Percentiles rank a stretch among this genome's conserved stretches.
Conservation (phyloP, 2,329 filamentous ascomycete genomes). For the Biscogniauxia marginata region DNA sequence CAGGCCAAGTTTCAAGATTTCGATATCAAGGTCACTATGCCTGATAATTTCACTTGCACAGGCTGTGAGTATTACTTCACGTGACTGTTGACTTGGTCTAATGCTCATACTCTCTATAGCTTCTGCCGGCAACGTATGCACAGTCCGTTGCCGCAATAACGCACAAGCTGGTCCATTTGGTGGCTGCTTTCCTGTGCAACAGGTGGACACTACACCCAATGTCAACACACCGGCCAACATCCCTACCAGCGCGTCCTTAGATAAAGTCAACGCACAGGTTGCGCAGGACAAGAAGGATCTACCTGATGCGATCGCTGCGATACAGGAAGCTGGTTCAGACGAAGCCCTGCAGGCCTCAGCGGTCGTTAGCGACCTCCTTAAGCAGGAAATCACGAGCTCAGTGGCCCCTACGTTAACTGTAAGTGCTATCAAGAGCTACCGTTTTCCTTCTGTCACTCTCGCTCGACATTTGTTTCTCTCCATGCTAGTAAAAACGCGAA, state of each 20-base stretch:
- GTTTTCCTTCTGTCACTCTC: conserved; percentile 23
- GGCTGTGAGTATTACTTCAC: conserved; percentile 41
- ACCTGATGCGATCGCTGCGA: conserved; percentile 43
- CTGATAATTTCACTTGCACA: conserved; percentile 46
- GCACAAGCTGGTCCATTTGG: conserved; percentile 56
- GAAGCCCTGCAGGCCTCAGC: conserved; percentile 34
- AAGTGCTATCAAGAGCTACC: too few relatives aligned
- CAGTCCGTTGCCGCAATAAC: conserved; percentile 58
- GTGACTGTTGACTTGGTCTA: neutral
- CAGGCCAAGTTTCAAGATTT: conserved; percentile 56
- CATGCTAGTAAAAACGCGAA: too few relatives aligned
- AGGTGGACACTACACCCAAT: conserved; percentile 43
- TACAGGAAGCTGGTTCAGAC: conserved; percentile 39
- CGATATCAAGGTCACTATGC: conserved; percentile 55
- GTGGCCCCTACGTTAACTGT: conserved; percentile 36
- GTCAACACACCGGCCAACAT: conserved; percentile 46
- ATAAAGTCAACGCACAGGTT: conserved; percentile 48
- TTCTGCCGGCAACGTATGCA: conserved; percentile 58
- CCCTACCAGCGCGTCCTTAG: conserved; percentile 43
- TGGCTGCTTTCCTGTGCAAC: conserved; percentile 58
- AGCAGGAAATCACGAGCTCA: conserved; percentile 28
- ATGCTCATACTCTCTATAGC: conserved; percentile 28
- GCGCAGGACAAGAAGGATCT: conserved; percentile 51
- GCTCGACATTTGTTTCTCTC: too few relatives aligned
- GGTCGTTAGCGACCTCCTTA: conserved; percentile 39